These are phyloP conservation scores for Eucalyptus leucophloia DNA, from an alignment of 345 rosid species.

Conservation along the genomic window DNA sequence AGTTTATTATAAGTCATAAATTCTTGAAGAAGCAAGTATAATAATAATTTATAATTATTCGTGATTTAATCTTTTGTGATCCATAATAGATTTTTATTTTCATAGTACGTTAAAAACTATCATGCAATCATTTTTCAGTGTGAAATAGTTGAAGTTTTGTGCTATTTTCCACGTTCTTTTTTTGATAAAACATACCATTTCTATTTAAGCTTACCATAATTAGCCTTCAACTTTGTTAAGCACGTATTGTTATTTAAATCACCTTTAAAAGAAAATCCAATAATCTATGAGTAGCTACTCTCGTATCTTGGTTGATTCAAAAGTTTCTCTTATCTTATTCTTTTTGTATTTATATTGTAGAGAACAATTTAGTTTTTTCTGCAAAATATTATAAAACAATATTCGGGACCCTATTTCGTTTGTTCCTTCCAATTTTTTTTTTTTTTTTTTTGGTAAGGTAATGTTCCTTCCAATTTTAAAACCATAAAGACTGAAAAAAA, in stretches of 20 bases:
- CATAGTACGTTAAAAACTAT: too few relatives aligned
- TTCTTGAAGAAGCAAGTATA: too few relatives aligned
- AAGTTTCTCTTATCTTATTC: background rate
- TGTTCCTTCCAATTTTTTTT: too few relatives aligned
- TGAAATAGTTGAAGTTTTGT: background rate
- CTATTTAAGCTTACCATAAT: background rate
- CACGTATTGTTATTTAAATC: background rate
- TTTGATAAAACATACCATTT: background rate
- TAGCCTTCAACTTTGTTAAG: background rate
- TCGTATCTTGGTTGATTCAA: background rate
- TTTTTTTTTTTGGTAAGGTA: too few relatives aligned
- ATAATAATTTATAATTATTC: too few relatives aligned
- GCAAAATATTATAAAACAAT: background rate
- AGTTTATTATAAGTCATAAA: too few relatives aligned
- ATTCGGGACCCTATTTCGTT: background rate
- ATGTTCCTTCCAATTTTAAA: background rate
- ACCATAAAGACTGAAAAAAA: background rate
- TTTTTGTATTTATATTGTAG: background rate
- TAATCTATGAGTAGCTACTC: background rate
- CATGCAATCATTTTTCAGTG: too few relatives aligned
- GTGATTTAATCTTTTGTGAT: too few relatives aligned
- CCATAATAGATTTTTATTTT: too few relatives aligned
- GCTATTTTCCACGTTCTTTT: background rate
- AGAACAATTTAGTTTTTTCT: background rate
- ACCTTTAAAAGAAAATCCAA: background rate